Evolutionary conservation across 352 stramenopile species (phyloP), one percentile per base, ranked within the genome.

Genomic region (Globisporangium paroecandrum): DNA sequence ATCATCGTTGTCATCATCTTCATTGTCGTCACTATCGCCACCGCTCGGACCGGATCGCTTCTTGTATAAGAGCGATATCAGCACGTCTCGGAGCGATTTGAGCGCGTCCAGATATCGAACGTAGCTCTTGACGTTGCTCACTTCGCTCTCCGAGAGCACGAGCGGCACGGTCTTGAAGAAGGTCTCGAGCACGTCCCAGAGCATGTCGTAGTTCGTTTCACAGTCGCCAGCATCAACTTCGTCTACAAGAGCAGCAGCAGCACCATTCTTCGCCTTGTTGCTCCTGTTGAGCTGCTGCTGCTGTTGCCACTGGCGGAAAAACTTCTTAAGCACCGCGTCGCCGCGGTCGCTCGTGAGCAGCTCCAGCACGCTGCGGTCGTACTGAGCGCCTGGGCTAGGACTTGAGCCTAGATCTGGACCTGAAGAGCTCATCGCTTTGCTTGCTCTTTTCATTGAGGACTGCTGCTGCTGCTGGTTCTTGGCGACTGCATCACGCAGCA

Each of bases 271-370:
- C 43, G 18, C 3, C 43, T 51, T 51, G 43, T 18, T 51, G 43
- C 7, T 51, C 18, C 18, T 24, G 10, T 55, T n/a, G 56, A 22
- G n/a, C 56, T 62, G 25, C 27, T 38, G 69, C 22, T 76, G 56
- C 22, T 72, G 64, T 9, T 77, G 66, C 80, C 83, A 90, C 56
- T 88, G 77, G 18, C 41, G 62, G 51, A 93, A 89, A 67, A 93
- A 83, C 67, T 89, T 75, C 8, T 81, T 73, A 13, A 91, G 60
- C 43, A 91, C 76, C 4, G 82, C 77, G n/a, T 87, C 70, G 13
- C 81, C 78, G 20, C 79, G 83, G 58, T 93, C 85, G 65, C 82
- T 91, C 38, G 85, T 91, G 34, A 93, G 70, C 22, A 91, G 32
- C 12, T 87, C 74, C 18, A 91, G 66, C 36, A 90, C 9, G 13